Base-by-base conservation (phyloP, 2,329 filamentous ascomycete genomes). In the Beauveria brongniartii region DNA sequence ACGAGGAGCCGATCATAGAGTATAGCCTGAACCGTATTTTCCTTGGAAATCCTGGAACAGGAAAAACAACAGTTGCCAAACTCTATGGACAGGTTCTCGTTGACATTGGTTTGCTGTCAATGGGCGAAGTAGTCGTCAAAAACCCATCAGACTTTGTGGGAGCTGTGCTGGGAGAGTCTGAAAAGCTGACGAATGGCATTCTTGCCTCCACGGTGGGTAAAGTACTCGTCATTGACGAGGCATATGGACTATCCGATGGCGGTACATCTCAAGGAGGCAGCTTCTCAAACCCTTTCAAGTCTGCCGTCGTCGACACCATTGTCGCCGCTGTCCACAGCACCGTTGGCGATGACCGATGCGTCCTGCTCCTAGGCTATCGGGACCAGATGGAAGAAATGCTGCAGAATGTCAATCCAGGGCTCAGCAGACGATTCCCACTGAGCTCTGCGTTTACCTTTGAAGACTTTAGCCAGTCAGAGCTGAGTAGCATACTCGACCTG, bases 211-310 rank as follows among this genome's bases (percentile, higher is more conserved):
- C 87, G 0, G 64, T 80, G 0, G 90, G 90, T 0, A 93, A 92
- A 64, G 88, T 92, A 0, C 78, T 93, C 0, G 82, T 93, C 16
- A 91, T 93, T 3, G 90, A 93, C 63, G 90, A 94, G 68, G 89
- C 89, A 0, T 92, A 93, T 64, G 84, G 85, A 40, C 76, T 93
- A 0, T 82, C 78, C 51, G 71, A 73, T 1, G 75, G 75, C 0
- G 69, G 70, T 34, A 18, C 56, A 16, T 40, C 44, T 50, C 34
- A 55, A 55, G 70, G 66, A 0, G 66, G 66, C 16, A 37, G 55
- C 3, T 63, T 58, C 0, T 64, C 62, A 0, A 74, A 75, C 16
- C 69, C 73, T 0, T 91, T 74, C 73, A 87, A 83, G 68, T 80
- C 77, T 0, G 86, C 84, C 0, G 86, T 90, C 1, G 78, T 91